phyloP scores from a whole-genome alignment of 164 flowering plant genomes.

The Taxillus chinensis region DNA sequence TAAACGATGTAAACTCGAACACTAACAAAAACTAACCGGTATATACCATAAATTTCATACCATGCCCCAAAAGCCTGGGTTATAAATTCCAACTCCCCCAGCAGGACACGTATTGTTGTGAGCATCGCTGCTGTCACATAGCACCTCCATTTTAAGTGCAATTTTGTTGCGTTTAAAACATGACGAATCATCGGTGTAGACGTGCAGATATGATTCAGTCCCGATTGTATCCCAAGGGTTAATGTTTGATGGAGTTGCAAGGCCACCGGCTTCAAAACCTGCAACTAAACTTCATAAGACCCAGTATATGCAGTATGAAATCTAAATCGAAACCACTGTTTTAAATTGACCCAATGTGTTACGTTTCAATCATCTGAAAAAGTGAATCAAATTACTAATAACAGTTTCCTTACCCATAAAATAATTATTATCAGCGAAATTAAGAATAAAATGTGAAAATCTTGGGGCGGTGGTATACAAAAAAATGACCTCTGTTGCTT shows the following conservation, averaged over 20 bases:
- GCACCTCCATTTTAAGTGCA: constrained; percentile 76
- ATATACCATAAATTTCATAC: constrained; percentile 23
- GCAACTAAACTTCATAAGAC: constrained; percentile 10
- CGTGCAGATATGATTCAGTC: constrained; percentile 42
- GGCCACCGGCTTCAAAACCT: constrained; percentile 99
- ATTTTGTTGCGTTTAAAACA: constrained; percentile 68
- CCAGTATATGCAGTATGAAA: too few species aligned
- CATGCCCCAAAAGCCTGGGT: constrained; percentile 99
- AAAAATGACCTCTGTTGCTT: constrained; percentile 64
- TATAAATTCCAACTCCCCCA: constrained; percentile 88
- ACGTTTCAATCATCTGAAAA: too few species aligned
- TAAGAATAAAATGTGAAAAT: too few species aligned
- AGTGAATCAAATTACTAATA: too few species aligned
- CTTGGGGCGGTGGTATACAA: too few species aligned
- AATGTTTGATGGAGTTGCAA: constrained; percentile 67
- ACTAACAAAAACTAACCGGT: not conserved
- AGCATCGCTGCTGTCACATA: constrained; percentile 47
- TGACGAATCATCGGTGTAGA: constrained; percentile 80
- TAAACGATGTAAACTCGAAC: not conserved
- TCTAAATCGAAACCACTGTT: too few species aligned
- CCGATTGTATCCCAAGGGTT: constrained; percentile 93
- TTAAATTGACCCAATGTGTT: too few species aligned
- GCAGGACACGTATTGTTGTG: constrained; percentile 42
- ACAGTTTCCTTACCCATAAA: too few species aligned
- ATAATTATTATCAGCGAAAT: too few species aligned